Evolutionary conservation across 352 stramenopile species (phyloP).

Genomic region (Pythium biforme): DNA sequence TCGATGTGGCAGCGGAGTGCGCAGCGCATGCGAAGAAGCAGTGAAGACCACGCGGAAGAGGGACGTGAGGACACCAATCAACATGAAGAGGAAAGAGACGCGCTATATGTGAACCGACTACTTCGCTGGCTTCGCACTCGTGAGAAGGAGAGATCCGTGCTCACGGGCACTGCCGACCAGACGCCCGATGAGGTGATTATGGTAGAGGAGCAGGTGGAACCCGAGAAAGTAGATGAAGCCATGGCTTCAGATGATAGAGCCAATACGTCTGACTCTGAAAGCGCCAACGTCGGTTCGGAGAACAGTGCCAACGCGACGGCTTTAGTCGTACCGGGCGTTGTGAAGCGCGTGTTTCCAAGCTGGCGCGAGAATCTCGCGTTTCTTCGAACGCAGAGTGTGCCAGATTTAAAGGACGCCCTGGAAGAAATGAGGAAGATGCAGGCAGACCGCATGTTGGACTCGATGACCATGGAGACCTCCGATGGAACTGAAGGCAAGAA

Average conservation of each 20-base stretch:
- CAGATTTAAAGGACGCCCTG: conserved; percentile 30
- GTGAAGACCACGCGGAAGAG: not conserved
- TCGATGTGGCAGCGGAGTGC: conserved; percentile 19
- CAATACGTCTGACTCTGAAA: not conserved
- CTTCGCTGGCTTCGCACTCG: conserved; percentile 16
- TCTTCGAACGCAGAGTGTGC: conserved; percentile 31
- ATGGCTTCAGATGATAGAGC: not conserved
- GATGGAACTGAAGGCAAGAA: not conserved
- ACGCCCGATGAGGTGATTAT: not conserved
- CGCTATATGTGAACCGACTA: conserved; percentile 15
- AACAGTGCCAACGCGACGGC: not conserved
- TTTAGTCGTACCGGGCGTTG: conserved; percentile 33
- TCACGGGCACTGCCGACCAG: not conserved
- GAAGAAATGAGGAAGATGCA: conserved; percentile 17
- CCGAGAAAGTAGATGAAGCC: not conserved
- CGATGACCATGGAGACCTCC: not conserved
- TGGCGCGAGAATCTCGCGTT: conserved; percentile 51
- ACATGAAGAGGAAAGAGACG: not conserved
- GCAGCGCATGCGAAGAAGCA: not conserved
- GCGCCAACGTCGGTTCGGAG: not conserved
- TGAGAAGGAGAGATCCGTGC: not conserved
- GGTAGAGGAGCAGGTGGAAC: not conserved
- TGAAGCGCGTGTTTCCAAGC: conserved; percentile 48
- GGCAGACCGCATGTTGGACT: not conserved
- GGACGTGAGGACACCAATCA: conserved; percentile 5